phyloP scores from a whole-genome alignment of 78 protist species.

The Dictyostelium brefeldianum region DNA sequence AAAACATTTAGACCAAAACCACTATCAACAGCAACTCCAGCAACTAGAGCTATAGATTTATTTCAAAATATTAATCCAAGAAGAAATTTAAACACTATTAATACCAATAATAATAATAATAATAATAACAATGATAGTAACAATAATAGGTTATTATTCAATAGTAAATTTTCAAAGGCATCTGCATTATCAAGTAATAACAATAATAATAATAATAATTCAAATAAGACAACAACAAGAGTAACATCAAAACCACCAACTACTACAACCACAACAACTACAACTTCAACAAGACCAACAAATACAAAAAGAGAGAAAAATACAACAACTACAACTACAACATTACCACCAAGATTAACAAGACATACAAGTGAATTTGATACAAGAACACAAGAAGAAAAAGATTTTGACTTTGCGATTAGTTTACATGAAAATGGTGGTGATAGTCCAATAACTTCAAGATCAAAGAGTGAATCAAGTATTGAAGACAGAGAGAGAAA shows the following conservation, averaged over 20 bases:
- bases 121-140: not conserved
- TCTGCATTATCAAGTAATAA: not conserved
- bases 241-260: not conserved
- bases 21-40: not conserved
- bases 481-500: not conserved
- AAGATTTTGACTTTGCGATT: not conserved
- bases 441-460: not conserved
- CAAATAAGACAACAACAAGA: not conserved
- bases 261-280: not conserved
- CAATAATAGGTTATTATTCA: not conserved
- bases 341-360: not conserved
- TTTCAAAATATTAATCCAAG: too few species aligned
- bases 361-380: not conserved
- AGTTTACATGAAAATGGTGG: not conserved
- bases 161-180: not conserved
- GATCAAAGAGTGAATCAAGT: not conserved
- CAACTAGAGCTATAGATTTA: not conserved
- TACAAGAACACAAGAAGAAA: conserved; percentile 11
- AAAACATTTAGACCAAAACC: too few species aligned
- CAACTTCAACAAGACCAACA: not conserved
- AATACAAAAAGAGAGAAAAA: not conserved
- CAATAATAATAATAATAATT: not conserved
- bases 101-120: not conserved
- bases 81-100: not conserved
- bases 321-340: not conserved